Evolutionary conservation across 495 filamentous ascomycete species (phyloP).

Genomic region (Tuber borchii): DNA sequence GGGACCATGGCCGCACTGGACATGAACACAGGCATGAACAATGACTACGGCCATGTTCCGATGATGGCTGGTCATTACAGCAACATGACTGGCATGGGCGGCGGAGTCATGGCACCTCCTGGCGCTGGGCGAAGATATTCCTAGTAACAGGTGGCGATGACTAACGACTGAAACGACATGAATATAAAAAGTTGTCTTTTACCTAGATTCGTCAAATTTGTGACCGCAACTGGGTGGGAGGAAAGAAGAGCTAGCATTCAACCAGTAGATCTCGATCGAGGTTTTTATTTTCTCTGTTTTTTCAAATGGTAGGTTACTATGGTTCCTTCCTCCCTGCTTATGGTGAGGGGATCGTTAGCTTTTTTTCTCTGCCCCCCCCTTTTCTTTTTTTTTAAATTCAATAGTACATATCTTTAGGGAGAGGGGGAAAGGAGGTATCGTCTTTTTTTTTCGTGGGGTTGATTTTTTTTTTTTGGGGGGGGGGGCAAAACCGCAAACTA

Average conservation of each 20-base stretch:
- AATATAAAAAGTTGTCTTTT: slow-evolving; percentile 38
- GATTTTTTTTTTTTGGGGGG: background rate
- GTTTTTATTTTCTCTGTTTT: background rate
- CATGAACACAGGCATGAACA: slow-evolving; percentile 28
- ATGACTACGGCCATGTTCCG: slow-evolving; percentile 23
- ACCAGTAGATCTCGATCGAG: background rate
- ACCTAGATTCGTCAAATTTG: slow-evolving; percentile 31
- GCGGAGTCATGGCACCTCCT: slow-evolving; percentile 34
- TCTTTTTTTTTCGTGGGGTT: background rate
- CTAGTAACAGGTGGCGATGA: slow-evolving; percentile 27
- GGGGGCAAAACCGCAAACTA: background rate
- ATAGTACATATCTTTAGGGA: slow-evolving; percentile 1
- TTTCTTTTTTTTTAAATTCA: background rate
- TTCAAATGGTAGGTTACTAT: background rate
- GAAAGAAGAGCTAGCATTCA: background rate
- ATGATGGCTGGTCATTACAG: slow-evolving; percentile 32
- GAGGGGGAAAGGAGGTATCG: background rate
- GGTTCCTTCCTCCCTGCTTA: background rate
- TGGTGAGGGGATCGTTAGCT: background rate
- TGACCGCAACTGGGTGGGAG: background rate
- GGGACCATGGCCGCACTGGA: slow-evolving; percentile 48
- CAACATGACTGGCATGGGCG: slow-evolving; percentile 26
- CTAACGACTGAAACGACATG: slow-evolving; percentile 34
- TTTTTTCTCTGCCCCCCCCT: background rate
- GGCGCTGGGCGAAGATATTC: slow-evolving; percentile 36